Percentiles rank a stretch among this genome's conserved stretches.
These are phyloP conservation scores for Aspergillus sclerotiicarbonarius DNA, from an alignment of 495 filamentous ascomycete genomes.

Conservation along the genomic window DNA sequence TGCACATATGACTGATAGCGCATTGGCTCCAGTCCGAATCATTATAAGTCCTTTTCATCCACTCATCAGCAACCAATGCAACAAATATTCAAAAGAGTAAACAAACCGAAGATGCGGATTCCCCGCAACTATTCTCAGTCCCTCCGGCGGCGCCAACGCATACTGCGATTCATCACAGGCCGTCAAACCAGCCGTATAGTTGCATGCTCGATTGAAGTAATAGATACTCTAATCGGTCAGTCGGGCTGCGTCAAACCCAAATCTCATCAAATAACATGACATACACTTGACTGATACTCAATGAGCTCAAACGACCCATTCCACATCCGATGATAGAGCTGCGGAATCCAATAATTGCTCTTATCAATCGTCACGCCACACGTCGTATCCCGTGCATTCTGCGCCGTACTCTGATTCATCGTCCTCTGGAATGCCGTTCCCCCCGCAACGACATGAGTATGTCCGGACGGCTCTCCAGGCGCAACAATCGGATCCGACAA, in stretches of 20 bases:
- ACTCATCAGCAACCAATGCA: neutral
- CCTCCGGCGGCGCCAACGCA: constrained; percentile 45
- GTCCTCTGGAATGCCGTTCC: constrained; percentile 68
- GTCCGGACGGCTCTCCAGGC: constrained; percentile 54
- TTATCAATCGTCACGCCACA: constrained; percentile 64
- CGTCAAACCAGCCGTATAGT: constrained; percentile 15
- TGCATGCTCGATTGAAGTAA: constrained; percentile 28
- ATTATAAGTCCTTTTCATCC: constrained; percentile 18
- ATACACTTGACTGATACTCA: constrained; percentile 18
- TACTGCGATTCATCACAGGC: constrained; percentile 9
- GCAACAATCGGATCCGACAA: constrained; percentile 65
- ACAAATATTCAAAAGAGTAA: neutral
- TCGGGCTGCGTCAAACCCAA: neutral
- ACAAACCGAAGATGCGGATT: constrained; percentile 40
- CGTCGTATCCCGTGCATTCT: constrained; percentile 61
- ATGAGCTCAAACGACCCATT: constrained; percentile 54
- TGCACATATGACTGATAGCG: constrained; percentile 27
- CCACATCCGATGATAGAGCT: constrained; percentile 61
- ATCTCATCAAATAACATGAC: neutral
- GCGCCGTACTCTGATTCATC: constrained; percentile 56
- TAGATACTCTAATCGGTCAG: constrained; percentile 18
- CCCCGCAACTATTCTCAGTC: constrained; percentile 73
- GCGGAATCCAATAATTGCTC: constrained; percentile 76
- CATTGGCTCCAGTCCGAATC: constrained; percentile 21
- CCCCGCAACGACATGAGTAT: constrained; percentile 72